Base-by-base conservation (phyloP, 345 rosid species). In the Geranium rotundifolium region DNA sequence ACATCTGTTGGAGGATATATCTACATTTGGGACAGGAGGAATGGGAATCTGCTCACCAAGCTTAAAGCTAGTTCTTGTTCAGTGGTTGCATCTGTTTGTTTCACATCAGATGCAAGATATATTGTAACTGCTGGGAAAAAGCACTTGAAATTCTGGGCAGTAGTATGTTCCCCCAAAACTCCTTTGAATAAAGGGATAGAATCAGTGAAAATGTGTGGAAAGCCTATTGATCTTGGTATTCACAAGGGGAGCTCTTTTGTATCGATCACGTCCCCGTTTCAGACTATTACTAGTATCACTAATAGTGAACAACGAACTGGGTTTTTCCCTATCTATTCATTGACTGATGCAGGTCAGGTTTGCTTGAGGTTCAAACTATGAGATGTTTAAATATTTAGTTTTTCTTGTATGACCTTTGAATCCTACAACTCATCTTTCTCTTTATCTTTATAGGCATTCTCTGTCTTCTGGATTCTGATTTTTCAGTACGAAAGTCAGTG, bases 1-100 rank as follows among this genome's bases (percentile, higher is more conserved):
- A 86, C 82, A 71, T 77, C 83, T 65, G 91, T 83, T 76, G 95
- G 97, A 63, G 95, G 87, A 54, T 90, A 87, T 65, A 84, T 87
- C 58, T 85, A 83, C 71, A 80, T 90, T 19, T 90, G 95, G 97
- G 88, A 87, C 56, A 83, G 88, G 97, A 77, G 77, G 67, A 84
- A 62, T 72, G 82, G 76, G 27, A 62, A 60, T 50, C 67, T 87
- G 76, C 73, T 82, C 15, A 76, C 87, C 0, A 90, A 90, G 77
- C 74, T 90, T 63, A 90, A 85, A 77, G 90, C 86, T 57, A 84
- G 79, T 71, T 82, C 88, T 67, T 73, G 60, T 77, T 79, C 83
- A 70, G 82, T 80, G 23, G 77, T 83, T 63, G 74, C 80, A 1
- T 82, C 87, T 67, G 91, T 85, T 60, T 68, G 83, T 55, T 90